Evolutionary conservation across 441 rosid genomes (phyloP).

Genomic region (Populus hybrid): DNA sequence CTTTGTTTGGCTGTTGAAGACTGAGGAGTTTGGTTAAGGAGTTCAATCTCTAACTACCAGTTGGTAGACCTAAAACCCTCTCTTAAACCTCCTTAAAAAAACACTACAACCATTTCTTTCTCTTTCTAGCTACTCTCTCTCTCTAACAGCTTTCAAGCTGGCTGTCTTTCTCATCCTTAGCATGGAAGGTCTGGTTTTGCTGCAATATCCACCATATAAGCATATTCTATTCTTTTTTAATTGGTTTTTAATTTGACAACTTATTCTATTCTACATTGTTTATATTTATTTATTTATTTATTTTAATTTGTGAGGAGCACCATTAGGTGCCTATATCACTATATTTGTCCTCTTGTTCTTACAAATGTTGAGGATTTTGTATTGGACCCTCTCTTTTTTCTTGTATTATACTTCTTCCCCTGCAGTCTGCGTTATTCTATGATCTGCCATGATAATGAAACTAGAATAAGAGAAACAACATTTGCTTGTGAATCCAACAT

Average conservation of each 20-base stretch:
- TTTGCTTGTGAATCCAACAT: background rate
- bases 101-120: conserved; percentile 20
- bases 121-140: conserved; percentile 23
- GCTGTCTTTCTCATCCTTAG: conserved; percentile 47
- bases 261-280: background rate
- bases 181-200: conserved; percentile 48
- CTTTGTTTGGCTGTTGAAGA: conserved; percentile 28
- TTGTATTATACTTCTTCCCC: conserved; percentile 18
- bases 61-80: conserved; percentile 95
- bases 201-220: conserved; percentile 56
- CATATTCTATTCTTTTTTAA: conserved; percentile 27
- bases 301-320: conserved; percentile 35
- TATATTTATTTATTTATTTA: background rate
- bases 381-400: conserved; percentile 14
- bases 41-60: conserved; percentile 82
- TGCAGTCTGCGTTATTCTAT: background rate
- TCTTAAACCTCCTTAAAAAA: conserved; percentile 44
- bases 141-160: conserved; percentile 18
- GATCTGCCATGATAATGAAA: background rate
- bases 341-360: conserved; percentile 37
- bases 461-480: background rate
- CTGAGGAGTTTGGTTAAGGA: conserved; percentile 60
- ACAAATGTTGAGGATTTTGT: conserved; percentile 20
- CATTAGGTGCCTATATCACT: conserved; percentile 45
- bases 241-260: background rate